Evolutionary conservation across 768 basidiomycete genomes (phyloP).

Genomic region (Hydnomerulius pinastri): DNA sequence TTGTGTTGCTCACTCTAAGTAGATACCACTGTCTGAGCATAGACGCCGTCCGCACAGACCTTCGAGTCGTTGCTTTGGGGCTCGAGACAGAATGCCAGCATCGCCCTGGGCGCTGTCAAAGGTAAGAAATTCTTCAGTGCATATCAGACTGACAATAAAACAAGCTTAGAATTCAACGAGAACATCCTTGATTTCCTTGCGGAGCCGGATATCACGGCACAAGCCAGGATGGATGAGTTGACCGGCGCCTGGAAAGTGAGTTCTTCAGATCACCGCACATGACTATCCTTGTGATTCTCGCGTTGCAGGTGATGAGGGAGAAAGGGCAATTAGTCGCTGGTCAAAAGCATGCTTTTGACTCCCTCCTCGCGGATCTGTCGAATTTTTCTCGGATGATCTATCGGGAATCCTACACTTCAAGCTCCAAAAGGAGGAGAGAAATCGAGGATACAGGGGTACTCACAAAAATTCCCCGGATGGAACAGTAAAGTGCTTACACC

Average conservation of each 20-base stretch:
- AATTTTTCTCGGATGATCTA: slow-evolving; percentile 1
- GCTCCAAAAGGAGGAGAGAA: background rate
- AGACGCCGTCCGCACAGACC: slow-evolving; percentile 1
- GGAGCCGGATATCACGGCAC: slow-evolving; percentile 1
- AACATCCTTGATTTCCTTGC: slow-evolving; percentile 21
- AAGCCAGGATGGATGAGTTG: slow-evolving; percentile 19
- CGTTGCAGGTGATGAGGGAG: slow-evolving; percentile 12
- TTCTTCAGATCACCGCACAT: background rate
- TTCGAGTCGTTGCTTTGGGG: slow-evolving; percentile 18
- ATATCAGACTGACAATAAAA: background rate
- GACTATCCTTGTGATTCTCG: background rate
- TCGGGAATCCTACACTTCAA: background rate
- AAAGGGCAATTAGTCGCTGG: slow-evolving; percentile 6
- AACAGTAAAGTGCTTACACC: slow-evolving; percentile 1
- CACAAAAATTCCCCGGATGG: background rate
- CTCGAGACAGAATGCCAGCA: slow-evolving; percentile 15
- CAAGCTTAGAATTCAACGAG: slow-evolving; percentile 17
- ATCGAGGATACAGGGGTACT: background rate
- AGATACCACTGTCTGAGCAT: background rate
- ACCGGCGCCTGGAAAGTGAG: slow-evolving; percentile 10
- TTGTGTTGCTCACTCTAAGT: background rate
- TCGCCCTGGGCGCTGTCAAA: slow-evolving; percentile 17
- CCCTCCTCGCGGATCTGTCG: slow-evolving; percentile 10
- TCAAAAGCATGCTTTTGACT: slow-evolving; percentile 13
- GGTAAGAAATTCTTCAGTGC: background rate